Percentiles rank a stretch among this genome's conserved stretches.
Conservation (phyloP, 805 yeast species). For the Ogataea nonfermentans region DNA sequence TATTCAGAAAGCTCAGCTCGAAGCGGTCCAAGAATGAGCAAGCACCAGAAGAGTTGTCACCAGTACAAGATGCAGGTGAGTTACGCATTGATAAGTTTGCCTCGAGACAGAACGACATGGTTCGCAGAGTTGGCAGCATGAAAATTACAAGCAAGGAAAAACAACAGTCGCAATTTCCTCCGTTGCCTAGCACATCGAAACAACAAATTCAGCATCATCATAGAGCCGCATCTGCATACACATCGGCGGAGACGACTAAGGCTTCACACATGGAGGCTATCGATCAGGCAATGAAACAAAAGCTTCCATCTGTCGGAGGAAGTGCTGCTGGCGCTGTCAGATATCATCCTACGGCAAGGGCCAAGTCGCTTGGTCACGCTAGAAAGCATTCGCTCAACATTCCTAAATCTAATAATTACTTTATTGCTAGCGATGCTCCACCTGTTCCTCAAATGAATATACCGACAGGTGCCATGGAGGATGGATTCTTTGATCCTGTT, state of each 20-base stretch:
- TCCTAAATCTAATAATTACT: conserved; percentile 20
- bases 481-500: conserved; percentile 59
- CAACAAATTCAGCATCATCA: conserved; percentile 33
- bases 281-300: conserved; percentile 13
- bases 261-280: conserved; percentile 6
- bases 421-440: conserved; percentile 34
- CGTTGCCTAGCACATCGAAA: conserved; percentile 29
- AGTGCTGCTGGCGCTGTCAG: conserved; percentile 32
- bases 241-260: conserved; percentile 36
- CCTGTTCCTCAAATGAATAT: conserved; percentile 40
- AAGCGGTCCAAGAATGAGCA: conserved; percentile 23
- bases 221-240: conserved; percentile 39
- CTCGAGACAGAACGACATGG: conserved; percentile 27
- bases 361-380: conserved; percentile 81
- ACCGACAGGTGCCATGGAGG: conserved; percentile 41
- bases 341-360: conserved; percentile 81
- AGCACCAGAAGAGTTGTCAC: conserved; percentile 20
- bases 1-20: conserved; percentile 36
- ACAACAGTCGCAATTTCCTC: conserved; percentile 34
- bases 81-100: conserved; percentile 17
- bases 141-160: conserved; percentile 59
- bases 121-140: conserved; percentile 62
- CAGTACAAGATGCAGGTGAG: conserved; percentile 14
- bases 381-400: conserved; percentile 57
- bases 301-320: conserved; percentile 19